Evolutionary conservation across 2,329 filamentous ascomycete genomes (phyloP), one percentile per base, ranked within the genome.

Genomic region (Aspergillus sp.): DNA sequence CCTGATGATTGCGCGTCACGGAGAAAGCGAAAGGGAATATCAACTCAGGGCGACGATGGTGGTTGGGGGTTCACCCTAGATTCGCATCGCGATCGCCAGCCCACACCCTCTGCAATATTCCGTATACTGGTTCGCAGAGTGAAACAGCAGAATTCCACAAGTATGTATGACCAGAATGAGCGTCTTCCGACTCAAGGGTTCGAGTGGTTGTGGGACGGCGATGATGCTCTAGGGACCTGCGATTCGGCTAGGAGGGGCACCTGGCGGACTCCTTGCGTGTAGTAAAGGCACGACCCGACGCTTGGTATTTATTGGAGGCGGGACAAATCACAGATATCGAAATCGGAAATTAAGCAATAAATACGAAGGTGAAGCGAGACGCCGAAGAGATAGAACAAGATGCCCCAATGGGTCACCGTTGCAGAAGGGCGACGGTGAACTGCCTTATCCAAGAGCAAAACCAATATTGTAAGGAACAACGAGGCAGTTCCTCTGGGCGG

Each of bases 1-100:
- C 8, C 37, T 40, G 31, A 45, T 46, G 50, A 61, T 62, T 59
- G 62, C 58, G 56, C 56, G 48, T 62, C 56, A 47, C 33, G 39
- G 49, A 55, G 46, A 56, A 48, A 31, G 45, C 54, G 43, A 57
- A 60, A 60, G 43, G 57, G 40, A 62, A 61, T 59, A 55, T 62
- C 59, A 53, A 60, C 60, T 66, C 58, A 57, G 62, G 27, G 57
- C 46, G 57, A 46, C 46, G 40, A 40, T 63, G 55, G 64, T 56
- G 62, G 57, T 49, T 58, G 40, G 59, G 52, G 53, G 60, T 61
- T 58, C 61, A 61, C 65, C 66, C 66, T 69, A 73, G 60, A 65
- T 69, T 71, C 61, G 71, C 71, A 73, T 73, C 64, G 68, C 69
- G 70, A 70, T 71, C 60, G 60, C 62, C 60, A 62, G 63, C 63